Conservation (phyloP, 1,139 yeast genomes). For the Suhomyces taliae region DNA sequence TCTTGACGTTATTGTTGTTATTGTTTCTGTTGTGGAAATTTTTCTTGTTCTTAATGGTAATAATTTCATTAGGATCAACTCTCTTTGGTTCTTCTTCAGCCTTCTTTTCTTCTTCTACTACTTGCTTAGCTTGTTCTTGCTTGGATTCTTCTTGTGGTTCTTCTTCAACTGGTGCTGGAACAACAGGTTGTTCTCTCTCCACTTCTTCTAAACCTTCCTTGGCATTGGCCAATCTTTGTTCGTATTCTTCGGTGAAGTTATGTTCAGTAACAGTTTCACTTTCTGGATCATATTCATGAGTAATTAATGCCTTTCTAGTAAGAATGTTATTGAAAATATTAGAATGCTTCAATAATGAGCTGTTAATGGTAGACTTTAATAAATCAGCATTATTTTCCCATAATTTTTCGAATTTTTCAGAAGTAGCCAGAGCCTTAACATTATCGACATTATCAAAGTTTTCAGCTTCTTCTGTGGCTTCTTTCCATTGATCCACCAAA, state of each 20-base stretch:
- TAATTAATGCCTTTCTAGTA: constrained; percentile 7
- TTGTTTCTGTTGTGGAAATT: constrained; percentile 13
- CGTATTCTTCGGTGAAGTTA: constrained; percentile 17
- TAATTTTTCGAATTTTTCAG: constrained; percentile 19
- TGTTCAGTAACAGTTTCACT: constrained; percentile 19
- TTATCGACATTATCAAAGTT: constrained; percentile 8
- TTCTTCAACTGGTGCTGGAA: constrained; percentile 7
- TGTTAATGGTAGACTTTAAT: not conserved
- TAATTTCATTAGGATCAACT: constrained; percentile 50
- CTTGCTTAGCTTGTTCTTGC: constrained; percentile 10
- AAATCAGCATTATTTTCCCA: constrained; percentile 6
- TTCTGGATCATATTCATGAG: constrained; percentile 23
- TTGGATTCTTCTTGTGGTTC: constrained; percentile 8
- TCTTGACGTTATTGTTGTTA: constrained; percentile 3
- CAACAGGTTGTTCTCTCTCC: constrained; percentile 7
- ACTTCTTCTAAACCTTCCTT: constrained; percentile 21
- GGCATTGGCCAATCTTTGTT: constrained; percentile 18
- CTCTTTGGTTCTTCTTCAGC: constrained; percentile 7
- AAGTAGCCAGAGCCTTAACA: constrained; percentile 5
- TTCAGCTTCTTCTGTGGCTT: constrained; percentile 10
- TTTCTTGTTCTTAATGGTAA: constrained; percentile 49
- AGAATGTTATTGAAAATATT: constrained; percentile 13
- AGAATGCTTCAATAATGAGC: constrained; percentile 17
- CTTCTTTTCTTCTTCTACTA: constrained; percentile 4
- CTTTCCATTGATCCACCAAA: constrained; percentile 28